phyloP scores from a whole-genome alignment of 2,329 filamentous ascomycete species.

The Aspergillus jensenii region DNA sequence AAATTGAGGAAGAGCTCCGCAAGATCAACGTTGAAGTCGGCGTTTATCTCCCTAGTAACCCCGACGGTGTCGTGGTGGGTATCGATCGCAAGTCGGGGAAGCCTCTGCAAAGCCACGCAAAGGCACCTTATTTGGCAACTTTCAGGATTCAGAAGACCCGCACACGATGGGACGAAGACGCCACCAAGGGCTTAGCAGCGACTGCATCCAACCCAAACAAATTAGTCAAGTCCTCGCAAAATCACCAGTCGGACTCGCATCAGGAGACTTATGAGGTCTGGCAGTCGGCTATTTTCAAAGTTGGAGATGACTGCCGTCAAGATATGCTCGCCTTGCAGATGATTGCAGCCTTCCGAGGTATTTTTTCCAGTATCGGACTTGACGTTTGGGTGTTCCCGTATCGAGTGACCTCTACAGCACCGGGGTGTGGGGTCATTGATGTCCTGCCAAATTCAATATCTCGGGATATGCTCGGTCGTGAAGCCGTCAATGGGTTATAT shows the following conservation, averaged over 20 bases:
- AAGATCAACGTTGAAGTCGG: conserved; percentile 97
- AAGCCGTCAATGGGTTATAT: conserved; percentile 96
- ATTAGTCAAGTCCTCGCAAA: conserved; percentile 10
- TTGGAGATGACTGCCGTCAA: conserved; percentile 96
- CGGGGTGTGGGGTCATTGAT: conserved; percentile 96
- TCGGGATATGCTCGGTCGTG: conserved; percentile 95
- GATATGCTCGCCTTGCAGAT: conserved; percentile 96
- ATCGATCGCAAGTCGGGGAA: conserved; percentile 98
- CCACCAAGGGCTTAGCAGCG: conserved; percentile 22
- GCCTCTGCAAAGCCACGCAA: conserved; percentile 94
- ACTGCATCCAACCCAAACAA: conserved; percentile 30
- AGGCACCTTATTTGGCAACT: conserved; percentile 98
- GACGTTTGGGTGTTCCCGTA: conserved; percentile 98
- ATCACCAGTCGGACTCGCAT: conserved; percentile 13
- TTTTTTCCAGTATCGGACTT: conserved; percentile 91
- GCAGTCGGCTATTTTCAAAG: conserved; percentile 99
- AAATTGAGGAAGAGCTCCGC: conserved; percentile 96
- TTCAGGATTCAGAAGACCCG: conserved; percentile 89
- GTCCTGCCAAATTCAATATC: conserved; percentile 97
- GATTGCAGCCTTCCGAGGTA: conserved; percentile 95
- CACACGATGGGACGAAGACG: conserved; percentile 26
- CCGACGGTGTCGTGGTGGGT: conserved; percentile 93
- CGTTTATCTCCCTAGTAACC: conserved; percentile 95
- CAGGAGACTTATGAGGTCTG: conserved; percentile 81
- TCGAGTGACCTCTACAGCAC: conserved; percentile 93